Evolutionary conservation across 1,284 basidiomycete genomes (phyloP).

Genomic region (Tilletia caries): DNA sequence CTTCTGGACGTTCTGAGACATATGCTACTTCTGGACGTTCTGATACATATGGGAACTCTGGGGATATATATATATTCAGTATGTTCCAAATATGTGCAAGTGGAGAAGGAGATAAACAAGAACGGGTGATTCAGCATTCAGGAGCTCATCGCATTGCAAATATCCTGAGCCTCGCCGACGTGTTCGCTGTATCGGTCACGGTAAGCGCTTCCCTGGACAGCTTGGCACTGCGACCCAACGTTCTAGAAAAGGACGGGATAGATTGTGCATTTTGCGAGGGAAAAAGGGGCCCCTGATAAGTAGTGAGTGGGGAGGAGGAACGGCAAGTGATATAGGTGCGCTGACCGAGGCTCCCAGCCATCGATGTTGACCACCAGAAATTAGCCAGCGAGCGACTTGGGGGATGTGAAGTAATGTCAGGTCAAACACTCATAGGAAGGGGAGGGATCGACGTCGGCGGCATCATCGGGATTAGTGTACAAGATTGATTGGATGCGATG

Average conservation of each 20-base stretch:
- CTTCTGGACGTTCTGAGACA: too few species aligned
- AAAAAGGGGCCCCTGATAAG: too few species aligned
- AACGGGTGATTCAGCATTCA: background rate
- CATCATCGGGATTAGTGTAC: background rate
- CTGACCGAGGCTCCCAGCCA: background rate
- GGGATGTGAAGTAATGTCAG: too few species aligned
- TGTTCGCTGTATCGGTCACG: background rate
- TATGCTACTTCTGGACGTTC: too few species aligned
- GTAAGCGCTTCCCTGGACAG: background rate
- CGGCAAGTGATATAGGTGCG: too few species aligned
- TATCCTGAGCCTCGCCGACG: background rate
- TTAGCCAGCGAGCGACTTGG: background rate
- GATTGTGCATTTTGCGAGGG: too few species aligned
- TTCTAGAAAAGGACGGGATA: background rate
- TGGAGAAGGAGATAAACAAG: background rate
- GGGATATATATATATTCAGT: too few species aligned
- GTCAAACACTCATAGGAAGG: too few species aligned
- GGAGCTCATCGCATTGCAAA: background rate
- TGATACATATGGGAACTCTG: too few species aligned
- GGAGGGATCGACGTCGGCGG: background rate
- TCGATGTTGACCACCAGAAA: slow-evolving; percentile 6
- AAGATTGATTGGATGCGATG: too few species aligned
- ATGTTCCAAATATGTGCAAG: too few species aligned
- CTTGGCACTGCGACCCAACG: background rate
- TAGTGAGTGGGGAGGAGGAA: too few species aligned